Conservation (phyloP, 2,329 filamentous ascomycete genomes). For the Fusarium protoensiforme region DNA sequence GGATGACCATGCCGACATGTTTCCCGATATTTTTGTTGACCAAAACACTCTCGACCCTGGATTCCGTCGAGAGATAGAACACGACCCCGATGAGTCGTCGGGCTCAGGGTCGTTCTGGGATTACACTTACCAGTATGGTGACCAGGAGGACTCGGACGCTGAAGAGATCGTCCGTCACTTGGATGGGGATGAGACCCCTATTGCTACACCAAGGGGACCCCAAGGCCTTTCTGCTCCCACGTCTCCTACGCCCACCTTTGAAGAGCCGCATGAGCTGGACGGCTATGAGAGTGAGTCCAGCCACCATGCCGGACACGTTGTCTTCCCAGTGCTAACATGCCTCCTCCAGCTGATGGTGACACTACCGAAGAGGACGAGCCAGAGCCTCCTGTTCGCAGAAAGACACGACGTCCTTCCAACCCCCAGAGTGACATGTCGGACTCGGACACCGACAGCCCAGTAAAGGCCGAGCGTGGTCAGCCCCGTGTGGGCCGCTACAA, state of each 20-base stretch:
- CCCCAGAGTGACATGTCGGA: constrained; percentile 57
- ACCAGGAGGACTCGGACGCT: constrained; percentile 54
- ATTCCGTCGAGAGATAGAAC: constrained; percentile 79
- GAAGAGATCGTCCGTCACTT: constrained; percentile 52
- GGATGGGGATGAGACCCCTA: constrained; percentile 55
- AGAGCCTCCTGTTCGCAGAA: constrained; percentile 60
- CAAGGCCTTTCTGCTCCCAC: constrained; percentile 39
- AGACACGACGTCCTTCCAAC: constrained; percentile 55
- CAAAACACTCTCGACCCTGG: constrained; percentile 78
- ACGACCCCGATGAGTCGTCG: constrained; percentile 69
- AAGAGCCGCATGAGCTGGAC: constrained; percentile 58
- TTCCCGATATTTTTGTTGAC: constrained; percentile 82
- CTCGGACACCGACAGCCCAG: constrained; percentile 60
- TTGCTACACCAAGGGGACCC: constrained; percentile 54
- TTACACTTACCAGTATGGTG: constrained; percentile 61
- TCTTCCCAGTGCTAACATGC: constrained; percentile 51
- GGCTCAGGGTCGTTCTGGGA: constrained; percentile 73
- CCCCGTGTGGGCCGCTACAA: constrained; percentile 67
- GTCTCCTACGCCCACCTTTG: constrained; percentile 45
- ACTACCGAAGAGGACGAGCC: constrained; percentile 71
- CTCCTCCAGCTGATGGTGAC: constrained; percentile 65
- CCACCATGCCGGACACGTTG: constrained; percentile 17
- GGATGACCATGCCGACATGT: constrained; percentile 72
- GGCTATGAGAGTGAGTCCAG: constrained; percentile 69
- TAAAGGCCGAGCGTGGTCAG: constrained; percentile 60